Conservation (phyloP, 2,329 filamentous ascomycete genomes). For the Fusarium sp. region DNA sequence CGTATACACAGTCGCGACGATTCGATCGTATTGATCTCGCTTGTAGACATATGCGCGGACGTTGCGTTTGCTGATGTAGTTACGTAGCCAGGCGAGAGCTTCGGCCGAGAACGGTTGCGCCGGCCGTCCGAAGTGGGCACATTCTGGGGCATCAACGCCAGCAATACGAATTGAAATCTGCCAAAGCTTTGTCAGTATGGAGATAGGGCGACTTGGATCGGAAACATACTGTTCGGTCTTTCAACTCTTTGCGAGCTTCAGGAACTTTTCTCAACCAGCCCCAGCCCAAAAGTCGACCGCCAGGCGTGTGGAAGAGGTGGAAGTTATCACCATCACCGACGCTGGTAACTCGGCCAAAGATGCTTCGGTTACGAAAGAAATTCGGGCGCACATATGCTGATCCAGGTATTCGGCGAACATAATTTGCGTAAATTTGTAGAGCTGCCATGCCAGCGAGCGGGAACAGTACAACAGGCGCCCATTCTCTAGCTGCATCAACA, state of each 20-base stretch:
- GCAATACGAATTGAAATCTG: conserved; percentile 90
- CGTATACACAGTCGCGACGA: conserved; percentile 86
- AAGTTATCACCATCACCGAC: conserved; percentile 98
- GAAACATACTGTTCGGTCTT: conserved; percentile 76
- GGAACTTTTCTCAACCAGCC: conserved; percentile 87
- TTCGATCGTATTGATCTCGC: conserved; percentile 90
- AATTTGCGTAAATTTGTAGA: conserved; percentile 72
- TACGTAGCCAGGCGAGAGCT: conserved; percentile 81
- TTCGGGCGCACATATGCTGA: conserved; percentile 77
- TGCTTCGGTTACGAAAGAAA: conserved; percentile 77
- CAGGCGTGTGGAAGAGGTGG: conserved; percentile 92
- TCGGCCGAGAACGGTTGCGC: conserved; percentile 87
- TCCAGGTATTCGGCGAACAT: conserved; percentile 85
- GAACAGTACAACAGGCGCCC: conserved; percentile 52
- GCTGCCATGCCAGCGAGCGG: conserved; percentile 52
- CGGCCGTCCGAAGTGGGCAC: conserved; percentile 89
- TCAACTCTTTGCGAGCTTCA: conserved; percentile 72
- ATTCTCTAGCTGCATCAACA: conserved; percentile 51
- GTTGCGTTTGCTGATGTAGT: conserved; percentile 74
- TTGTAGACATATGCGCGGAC: conserved; percentile 86
- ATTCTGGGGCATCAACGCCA: conserved; percentile 91
- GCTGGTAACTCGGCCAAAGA: conserved; percentile 89
- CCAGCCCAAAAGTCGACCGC: conserved; percentile 89
- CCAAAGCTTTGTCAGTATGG: conserved; percentile 23
- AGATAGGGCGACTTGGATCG: background rate